Conservation (phyloP, 345 rosid genomes). For the Melaleuca quinquenervia region DNA sequence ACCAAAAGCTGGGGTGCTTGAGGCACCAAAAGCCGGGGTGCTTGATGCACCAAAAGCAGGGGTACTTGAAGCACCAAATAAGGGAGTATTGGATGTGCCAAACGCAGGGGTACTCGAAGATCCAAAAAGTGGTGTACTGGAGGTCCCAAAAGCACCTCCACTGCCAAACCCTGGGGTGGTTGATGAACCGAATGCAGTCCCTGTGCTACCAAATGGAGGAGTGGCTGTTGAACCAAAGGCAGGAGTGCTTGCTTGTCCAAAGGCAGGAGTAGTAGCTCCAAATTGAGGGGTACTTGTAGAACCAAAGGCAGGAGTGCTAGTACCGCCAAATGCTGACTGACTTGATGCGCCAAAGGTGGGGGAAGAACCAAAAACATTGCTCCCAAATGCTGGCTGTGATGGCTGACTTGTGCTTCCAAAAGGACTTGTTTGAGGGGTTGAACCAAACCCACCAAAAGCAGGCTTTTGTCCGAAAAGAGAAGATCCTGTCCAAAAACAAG, state of each 20-base stretch:
- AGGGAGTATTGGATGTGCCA: conserved; percentile 21
- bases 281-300: conserved; percentile 8
- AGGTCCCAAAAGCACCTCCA: conserved; percentile 37
- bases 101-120: conserved; percentile 29
- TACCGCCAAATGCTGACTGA: conserved; percentile 4
- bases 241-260: conserved; percentile 38
- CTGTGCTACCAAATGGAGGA: conserved; percentile 37
- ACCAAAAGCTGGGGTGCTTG: conserved; percentile 18
- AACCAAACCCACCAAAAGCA: conserved; percentile 67
- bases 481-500: conserved; percentile 24
- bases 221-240: conserved; percentile 42
- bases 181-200: conserved; percentile 39
- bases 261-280: conserved; percentile 28
- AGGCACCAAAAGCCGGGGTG: conserved; percentile 20
- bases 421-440: conserved; percentile 20
- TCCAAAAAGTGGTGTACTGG: conserved; percentile 44
- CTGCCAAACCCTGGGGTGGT: conserved; percentile 32
- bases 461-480: conserved; percentile 72
- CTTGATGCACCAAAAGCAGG: conserved; percentile 38
- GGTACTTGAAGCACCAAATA: conserved; percentile 38
- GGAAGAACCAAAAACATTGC: conserved; percentile 42
- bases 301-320: background rate
- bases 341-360: conserved; percentile 57
- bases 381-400: conserved; percentile 41
- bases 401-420: conserved; percentile 18